Evolutionary conservation across 345 rosid species (phyloP).

Genomic region (Citrus trifoliata): DNA sequence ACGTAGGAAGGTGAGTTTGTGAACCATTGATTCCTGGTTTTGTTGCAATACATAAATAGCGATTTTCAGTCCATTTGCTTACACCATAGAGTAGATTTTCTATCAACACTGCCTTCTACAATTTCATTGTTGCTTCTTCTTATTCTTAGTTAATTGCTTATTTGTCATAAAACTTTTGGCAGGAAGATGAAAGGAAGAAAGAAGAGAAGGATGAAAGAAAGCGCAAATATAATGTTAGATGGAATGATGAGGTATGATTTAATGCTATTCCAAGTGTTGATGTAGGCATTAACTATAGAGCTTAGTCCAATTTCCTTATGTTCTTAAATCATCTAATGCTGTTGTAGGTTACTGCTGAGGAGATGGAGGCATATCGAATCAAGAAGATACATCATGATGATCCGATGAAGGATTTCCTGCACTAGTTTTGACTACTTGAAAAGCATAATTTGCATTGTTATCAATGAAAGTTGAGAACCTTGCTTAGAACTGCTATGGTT

Average conservation of each 20-base stretch:
- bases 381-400: constrained; percentile 47
- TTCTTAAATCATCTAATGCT: background rate
- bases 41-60: background rate
- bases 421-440: constrained; percentile 14
- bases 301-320: background rate
- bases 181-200: constrained; percentile 48
- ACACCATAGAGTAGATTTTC: background rate
- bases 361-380: constrained; percentile 64
- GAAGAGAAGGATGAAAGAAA: constrained; percentile 61
- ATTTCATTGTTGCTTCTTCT: background rate
- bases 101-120: background rate
- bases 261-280: too few relatives aligned
- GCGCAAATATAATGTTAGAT: constrained; percentile 44
- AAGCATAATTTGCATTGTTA: background rate
- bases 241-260: constrained; percentile 36
- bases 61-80: background rate
- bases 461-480: background rate
- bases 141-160: background rate
- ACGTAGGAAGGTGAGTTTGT: constrained; percentile 43
- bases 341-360: constrained; percentile 39
- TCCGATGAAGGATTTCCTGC: constrained; percentile 53
- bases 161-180: background rate
- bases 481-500: background rate
- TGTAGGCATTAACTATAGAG: background rate
- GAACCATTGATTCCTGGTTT: background rate